These are phyloP conservation scores for Penicillium paradoxum DNA, from an alignment of 495 filamentous ascomycete species.

Conservation along the genomic window DNA sequence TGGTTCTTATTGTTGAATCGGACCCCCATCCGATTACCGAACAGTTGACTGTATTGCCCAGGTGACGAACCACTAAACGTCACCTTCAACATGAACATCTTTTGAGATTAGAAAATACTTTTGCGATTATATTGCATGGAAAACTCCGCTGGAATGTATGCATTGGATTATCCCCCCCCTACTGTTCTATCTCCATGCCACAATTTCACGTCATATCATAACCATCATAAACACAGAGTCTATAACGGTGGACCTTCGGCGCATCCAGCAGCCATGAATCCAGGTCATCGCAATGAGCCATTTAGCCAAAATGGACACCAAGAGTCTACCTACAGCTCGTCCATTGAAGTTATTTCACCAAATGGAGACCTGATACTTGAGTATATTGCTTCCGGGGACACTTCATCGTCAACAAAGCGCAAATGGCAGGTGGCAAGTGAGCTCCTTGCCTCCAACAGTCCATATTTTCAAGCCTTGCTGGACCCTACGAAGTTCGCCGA, in stretches of 20 bases:
- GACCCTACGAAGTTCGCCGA: slow-evolving; percentile 47
- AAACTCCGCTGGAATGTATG: too few relatives aligned
- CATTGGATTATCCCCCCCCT: not conserved
- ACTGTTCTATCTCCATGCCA: not conserved
- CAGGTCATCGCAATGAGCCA: not conserved
- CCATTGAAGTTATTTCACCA: slow-evolving; percentile 18
- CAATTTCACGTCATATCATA: too few relatives aligned
- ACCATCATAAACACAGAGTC: not conserved
- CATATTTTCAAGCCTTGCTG: slow-evolving; percentile 44
- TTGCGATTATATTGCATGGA: not conserved
- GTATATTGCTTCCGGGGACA: slow-evolving; percentile 16
- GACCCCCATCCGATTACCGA: not conserved
- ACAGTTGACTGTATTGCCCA: not conserved
- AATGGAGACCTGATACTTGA: slow-evolving; percentile 37
- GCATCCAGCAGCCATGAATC: not conserved
- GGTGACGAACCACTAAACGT: not conserved
- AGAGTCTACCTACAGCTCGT: not conserved
- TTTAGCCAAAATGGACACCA: not conserved
- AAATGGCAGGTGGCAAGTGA: slow-evolving; percentile 37
- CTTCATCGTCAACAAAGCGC: slow-evolving; percentile 7
- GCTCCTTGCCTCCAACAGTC: slow-evolving; percentile 29
- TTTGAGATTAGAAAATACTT: not conserved
- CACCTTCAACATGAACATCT: not conserved
- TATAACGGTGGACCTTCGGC: not conserved
- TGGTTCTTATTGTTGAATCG: not conserved